Evolutionary conservation across 2,329 filamentous ascomycete species (phyloP).

Genomic region (Trichoderma koningiopsis): DNA sequence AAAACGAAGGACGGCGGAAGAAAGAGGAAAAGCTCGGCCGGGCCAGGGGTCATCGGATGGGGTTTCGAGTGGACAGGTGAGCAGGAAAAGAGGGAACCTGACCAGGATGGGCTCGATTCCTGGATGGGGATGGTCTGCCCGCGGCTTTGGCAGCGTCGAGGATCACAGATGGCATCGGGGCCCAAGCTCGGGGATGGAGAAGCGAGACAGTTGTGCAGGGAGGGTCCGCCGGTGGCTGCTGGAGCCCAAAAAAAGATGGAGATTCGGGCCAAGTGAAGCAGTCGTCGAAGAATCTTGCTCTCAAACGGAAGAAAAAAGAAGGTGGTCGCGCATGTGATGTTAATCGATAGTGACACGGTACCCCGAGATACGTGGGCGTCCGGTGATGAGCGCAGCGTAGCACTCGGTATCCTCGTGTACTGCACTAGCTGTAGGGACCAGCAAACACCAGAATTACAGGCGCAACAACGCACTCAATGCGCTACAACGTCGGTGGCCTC

Average conservation of each 20-base stretch:
- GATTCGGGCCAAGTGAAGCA: neutral
- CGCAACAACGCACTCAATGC: neutral
- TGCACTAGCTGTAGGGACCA: neutral
- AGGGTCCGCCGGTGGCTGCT: neutral
- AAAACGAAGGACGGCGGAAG: neutral
- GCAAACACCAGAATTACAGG: neutral
- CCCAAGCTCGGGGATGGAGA: conserved; percentile 24
- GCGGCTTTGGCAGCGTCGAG: conserved; percentile 19
- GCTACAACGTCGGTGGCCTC: neutral
- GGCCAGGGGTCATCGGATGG: conserved; percentile 12
- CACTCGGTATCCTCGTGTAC: neutral
- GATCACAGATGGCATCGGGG: conserved; percentile 25
- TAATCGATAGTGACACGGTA: neutral
- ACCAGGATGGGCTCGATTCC: conserved; percentile 14
- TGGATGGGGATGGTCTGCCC: conserved; percentile 25
- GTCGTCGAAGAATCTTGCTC: neutral
- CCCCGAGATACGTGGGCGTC: neutral
- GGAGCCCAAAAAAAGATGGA: neutral
- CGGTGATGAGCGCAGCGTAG: neutral
- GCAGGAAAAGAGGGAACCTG: conserved; percentile 25
- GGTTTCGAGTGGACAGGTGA: conserved; percentile 20
- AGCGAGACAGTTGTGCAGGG: conserved; percentile 21
- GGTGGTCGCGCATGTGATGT: neutral
- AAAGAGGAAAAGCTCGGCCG: conserved; percentile 23
- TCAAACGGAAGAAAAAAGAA: neutral